phyloP scores from a whole-genome alignment of 2,329 filamentous ascomycete genomes.

The Venturia aucupariae region DNA sequence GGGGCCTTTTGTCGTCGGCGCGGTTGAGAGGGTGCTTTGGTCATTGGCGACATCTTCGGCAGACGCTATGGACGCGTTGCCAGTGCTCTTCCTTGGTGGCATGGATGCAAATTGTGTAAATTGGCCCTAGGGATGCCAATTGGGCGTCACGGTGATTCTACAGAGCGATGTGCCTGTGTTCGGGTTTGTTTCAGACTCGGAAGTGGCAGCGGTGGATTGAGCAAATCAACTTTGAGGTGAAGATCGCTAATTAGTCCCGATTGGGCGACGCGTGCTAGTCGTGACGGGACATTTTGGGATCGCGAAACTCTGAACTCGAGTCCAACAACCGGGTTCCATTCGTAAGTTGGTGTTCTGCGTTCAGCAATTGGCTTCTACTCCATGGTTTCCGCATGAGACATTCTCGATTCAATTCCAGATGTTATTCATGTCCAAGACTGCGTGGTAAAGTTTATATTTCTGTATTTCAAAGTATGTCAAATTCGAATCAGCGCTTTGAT shows the following conservation, averaged over 20 bases:
- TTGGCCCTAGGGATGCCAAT: not conserved
- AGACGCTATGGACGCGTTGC: constrained; percentile 8
- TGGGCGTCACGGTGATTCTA: not conserved
- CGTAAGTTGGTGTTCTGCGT: not conserved
- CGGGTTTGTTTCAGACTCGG: not conserved
- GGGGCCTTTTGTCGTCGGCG: not conserved
- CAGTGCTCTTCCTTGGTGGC: constrained; percentile 12
- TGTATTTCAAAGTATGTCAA: too few species aligned
- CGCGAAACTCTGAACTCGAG: not conserved
- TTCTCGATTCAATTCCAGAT: too few species aligned
- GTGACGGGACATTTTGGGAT: constrained; percentile 48
- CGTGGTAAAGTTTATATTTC: too few species aligned
- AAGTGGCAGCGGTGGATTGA: not conserved
- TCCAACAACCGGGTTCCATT: not conserved
- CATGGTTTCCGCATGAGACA: too few species aligned
- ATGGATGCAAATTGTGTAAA: not conserved
- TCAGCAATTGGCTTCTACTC: not conserved
- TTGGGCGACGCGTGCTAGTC: constrained; percentile 32
- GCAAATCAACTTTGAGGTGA: not conserved
- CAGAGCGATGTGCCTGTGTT: not conserved
- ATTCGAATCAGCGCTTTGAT: too few species aligned
- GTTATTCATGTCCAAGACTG: too few species aligned
- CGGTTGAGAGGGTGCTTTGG: constrained; percentile 1
- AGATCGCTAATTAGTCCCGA: not conserved
- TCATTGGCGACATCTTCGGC: not conserved